Evolutionary conservation across 305 asterid genomes (phyloP), one percentile per base, ranked within the genome.

Genomic region (Fraxinus velutina): DNA sequence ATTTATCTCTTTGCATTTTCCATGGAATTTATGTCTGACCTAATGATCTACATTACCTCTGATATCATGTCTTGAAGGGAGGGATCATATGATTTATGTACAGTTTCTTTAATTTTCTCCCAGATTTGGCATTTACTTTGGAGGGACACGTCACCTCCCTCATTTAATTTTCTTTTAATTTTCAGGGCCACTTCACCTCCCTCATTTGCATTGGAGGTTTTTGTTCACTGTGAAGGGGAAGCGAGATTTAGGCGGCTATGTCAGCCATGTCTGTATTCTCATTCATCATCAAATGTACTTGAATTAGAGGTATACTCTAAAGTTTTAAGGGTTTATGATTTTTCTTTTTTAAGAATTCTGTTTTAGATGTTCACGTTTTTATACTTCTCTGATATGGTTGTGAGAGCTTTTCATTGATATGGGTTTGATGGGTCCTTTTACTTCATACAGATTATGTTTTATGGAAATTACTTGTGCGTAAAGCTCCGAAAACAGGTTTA

Each of bases 191-290:
- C 99, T 84, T 92, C 97, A 85, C 99, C 99, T 79, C 95, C 97
- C 75, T 92, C 95, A 29, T 91, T 92, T 86, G 97, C 97, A 17
- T 79, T 92, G 89, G 97, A 96, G 90, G 92, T 93, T 89, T 96
- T 96, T 86, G 91, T 96, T 79, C 98, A 96, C 74, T 92, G 97
- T 76, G 99, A 89, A 90, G 98, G 98, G 80, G 98, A 94, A 90
- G 83, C 98, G 12, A 92, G 97, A 87, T 96, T 96, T 89, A 92
- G 98, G 89, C 94, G 97, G 90, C 87, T 96, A 75, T 92, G 96
- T 84, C 89, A 88, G 83, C 99, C 99, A 78, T 96, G 92, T 88
- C 83, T 96, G 83, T 96, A 94, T 87, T 96, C 98, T 60, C 98
- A 89, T 86, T 96, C 99, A 78, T 94, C 99, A 71, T 96, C 99